Percentiles rank a stretch among this genome's conserved stretches.
Evolutionary conservation across 768 basidiomycete species (phyloP).

Genomic region (Macrolepiota fuliginosa): DNA sequence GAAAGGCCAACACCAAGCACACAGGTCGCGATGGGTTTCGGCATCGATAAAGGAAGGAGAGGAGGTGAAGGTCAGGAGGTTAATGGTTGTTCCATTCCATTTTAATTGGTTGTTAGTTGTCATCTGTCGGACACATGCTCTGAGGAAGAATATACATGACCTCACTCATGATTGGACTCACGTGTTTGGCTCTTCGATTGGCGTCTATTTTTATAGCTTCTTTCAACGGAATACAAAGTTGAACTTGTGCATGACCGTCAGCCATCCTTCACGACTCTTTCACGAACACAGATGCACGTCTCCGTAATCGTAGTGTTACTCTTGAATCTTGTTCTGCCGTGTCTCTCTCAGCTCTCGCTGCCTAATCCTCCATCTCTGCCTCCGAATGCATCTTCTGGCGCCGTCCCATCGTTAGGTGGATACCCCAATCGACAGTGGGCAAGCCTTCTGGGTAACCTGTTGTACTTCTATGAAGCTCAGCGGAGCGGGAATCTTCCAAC

Average conservation of each 20-base stretch:
- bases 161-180: background rate
- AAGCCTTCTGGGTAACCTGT: conserved; percentile 70
- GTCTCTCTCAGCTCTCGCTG: conserved; percentile 55
- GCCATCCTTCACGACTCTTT: conserved; percentile 16
- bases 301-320: conserved; percentile 23
- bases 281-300: conserved; percentile 21
- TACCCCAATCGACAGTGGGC: conserved; percentile 80
- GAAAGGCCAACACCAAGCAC: conserved; percentile 77
- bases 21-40: conserved; percentile 61
- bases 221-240: conserved; percentile 15
- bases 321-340: conserved; percentile 20
- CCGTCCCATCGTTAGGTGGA: conserved; percentile 40
- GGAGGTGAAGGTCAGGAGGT: background rate
- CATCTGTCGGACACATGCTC: background rate
- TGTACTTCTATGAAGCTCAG: conserved; percentile 93
- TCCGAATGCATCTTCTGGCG: conserved; percentile 55
- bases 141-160: background rate
- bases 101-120: background rate
- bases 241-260: conserved; percentile 16
- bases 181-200: background rate
- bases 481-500: conserved; percentile 72
- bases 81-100: background rate
- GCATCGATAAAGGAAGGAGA: conserved; percentile 20
- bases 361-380: conserved; percentile 67
- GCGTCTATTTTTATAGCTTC: background rate